Conservation (phyloP, 208 protist genomes). For the Crithidia fasciculata region DNA sequence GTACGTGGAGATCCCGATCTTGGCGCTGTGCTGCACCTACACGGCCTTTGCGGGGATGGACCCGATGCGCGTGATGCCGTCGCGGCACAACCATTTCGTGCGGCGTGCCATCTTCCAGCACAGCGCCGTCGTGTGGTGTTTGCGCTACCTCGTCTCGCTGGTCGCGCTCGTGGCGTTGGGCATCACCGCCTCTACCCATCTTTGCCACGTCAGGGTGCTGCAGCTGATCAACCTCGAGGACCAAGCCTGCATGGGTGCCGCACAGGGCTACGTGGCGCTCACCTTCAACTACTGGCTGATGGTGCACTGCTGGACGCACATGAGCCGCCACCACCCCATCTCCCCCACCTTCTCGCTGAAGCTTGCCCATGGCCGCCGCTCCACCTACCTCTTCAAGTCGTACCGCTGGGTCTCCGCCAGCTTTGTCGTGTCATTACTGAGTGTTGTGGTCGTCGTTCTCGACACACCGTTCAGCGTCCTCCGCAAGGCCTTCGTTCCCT, state of each 20-base stretch:
- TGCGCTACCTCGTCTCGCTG: conserved; percentile 80
- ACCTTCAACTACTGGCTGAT: conserved; percentile 91
- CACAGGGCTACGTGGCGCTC: conserved; percentile 79
- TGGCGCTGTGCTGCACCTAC: conserved; percentile 83
- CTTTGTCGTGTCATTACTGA: conserved; percentile 58
- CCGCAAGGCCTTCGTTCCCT: conserved; percentile 62
- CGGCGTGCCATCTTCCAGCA: conserved; percentile 83
- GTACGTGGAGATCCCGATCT: conserved; percentile 81
- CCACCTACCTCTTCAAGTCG: conserved; percentile 76
- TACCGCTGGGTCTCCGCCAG: conserved; percentile 71
- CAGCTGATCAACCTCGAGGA: conserved; percentile 39
- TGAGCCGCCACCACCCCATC: conserved; percentile 85
- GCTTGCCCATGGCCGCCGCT: conserved; percentile 66
- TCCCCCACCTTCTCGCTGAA: conserved; percentile 72
- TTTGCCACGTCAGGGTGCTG: conserved; percentile 47
- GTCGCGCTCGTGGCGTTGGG: conserved; percentile 70
- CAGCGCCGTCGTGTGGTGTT: conserved; percentile 74
- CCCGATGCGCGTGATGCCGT: conserved; percentile 85
- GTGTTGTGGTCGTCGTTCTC: conserved; percentile 58
- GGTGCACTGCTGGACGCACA: conserved; percentile 90
- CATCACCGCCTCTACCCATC: conserved; percentile 54
- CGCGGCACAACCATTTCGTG: conserved; percentile 87
- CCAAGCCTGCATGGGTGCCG: conserved; percentile 54
- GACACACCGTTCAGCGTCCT: conserved; percentile 40
- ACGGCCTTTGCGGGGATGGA: conserved; percentile 84